Conservation (phyloP, 768 basidiomycete species). For the Suillus weaverae region DNA sequence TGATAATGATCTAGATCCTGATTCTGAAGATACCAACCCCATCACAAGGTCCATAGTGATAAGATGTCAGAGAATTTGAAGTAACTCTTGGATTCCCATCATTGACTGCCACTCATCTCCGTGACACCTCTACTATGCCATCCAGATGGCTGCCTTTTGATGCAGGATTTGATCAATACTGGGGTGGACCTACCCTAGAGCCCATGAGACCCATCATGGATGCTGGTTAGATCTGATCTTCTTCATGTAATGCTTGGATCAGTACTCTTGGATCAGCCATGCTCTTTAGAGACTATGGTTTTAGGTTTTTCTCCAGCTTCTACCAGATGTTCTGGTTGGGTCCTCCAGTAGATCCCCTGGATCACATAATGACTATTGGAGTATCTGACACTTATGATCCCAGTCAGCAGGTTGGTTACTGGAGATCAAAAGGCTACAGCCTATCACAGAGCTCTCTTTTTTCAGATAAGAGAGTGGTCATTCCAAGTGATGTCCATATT, state of each 20-base stretch:
- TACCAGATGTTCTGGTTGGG: slow-evolving; percentile 15
- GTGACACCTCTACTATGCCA: background rate
- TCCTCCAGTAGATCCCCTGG: background rate
- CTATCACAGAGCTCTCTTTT: background rate
- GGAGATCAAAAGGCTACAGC: slow-evolving; percentile 1
- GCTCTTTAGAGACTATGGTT: slow-evolving; percentile 14
- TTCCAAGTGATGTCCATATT: background rate
- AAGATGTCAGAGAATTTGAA: too few relatives aligned
- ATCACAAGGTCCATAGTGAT: too few relatives aligned
- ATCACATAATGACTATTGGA: slow-evolving; percentile 6
- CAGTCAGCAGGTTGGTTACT: background rate
- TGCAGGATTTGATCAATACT: slow-evolving; percentile 5
- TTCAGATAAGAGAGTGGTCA: background rate
- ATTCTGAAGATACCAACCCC: too few relatives aligned
- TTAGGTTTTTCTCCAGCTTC: slow-evolving; percentile 2
- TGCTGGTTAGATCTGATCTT: slow-evolving; percentile 6
- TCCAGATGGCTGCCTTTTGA: slow-evolving; percentile 3
- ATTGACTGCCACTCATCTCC: background rate
- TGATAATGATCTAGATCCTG: too few relatives aligned
- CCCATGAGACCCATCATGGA: slow-evolving; percentile 4
- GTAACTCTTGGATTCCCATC: slow-evolving; percentile 4
- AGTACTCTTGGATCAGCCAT: too few relatives aligned
- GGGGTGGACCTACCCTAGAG: slow-evolving; percentile 7
- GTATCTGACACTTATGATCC: background rate
- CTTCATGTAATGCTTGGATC: too few relatives aligned